Evolutionary conservation across 1,139 yeast genomes (phyloP).

Genomic region (Candida sanyaensis): DNA sequence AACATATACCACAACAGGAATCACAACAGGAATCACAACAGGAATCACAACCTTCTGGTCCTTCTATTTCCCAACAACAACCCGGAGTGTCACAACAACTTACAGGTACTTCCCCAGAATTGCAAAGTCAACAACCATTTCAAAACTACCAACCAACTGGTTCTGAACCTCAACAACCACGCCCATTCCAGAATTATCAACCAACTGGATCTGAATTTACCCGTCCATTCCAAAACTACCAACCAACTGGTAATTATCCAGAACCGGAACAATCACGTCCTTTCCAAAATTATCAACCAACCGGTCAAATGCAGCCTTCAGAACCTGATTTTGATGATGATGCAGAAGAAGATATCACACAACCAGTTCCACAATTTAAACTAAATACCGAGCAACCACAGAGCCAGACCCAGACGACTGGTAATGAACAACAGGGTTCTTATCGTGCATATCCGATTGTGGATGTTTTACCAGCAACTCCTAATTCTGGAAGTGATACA

Average conservation of each 20-base stretch:
- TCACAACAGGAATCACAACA: too few relatives aligned
- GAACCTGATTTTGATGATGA: slow-evolving; percentile 12
- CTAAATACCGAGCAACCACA: slow-evolving; percentile 2
- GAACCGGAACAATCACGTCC: slow-evolving; percentile 3
- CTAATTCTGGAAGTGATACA: slow-evolving; percentile 7
- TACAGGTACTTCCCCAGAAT: slow-evolving; percentile 2
- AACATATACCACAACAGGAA: too few relatives aligned
- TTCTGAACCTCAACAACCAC: slow-evolving; percentile 3
- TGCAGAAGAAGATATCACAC: slow-evolving; percentile 2
- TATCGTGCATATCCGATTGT: slow-evolving; percentile 12
- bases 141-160: slow-evolving; percentile 4
- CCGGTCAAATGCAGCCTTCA: slow-evolving; percentile 9
- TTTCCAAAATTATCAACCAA: background rate
- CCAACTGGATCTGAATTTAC: background rate
- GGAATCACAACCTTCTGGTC: background rate
- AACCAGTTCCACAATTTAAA: slow-evolving; percentile 5
- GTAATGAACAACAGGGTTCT: background rate
- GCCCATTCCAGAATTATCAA: background rate
- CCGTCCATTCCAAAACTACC: slow-evolving; percentile 6
- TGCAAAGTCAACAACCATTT: background rate
- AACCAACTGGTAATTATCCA: background rate
- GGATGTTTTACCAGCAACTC: slow-evolving; percentile 12
- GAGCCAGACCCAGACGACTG: background rate
- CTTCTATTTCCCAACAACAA: slow-evolving; percentile 4
- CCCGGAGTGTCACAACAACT: slow-evolving; percentile 6